Percentiles rank a stretch among this genome's conserved stretches.
Evolutionary conservation across 495 filamentous ascomycete genomes (phyloP).

Genomic region (Neohortaea acidophila): DNA sequence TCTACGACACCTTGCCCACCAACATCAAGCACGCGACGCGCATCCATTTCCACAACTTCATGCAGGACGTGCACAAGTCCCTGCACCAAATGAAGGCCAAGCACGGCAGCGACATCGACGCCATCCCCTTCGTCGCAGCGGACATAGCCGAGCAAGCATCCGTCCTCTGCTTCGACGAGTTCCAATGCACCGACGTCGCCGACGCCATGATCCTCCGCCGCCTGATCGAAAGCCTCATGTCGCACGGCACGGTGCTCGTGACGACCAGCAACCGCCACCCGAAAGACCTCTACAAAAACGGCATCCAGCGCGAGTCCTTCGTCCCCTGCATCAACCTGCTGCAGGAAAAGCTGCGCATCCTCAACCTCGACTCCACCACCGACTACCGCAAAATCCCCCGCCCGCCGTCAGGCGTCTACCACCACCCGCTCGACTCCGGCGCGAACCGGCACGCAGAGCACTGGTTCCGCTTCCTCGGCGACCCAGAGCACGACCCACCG

Average conservation of each 20-base stretch:
- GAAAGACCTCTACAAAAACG: conserved; percentile 92
- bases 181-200: conserved; percentile 96
- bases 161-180: conserved; percentile 95
- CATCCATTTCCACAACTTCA: conserved; percentile 98
- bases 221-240: conserved; percentile 81
- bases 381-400: conserved; percentile 96
- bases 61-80: conserved; percentile 93
- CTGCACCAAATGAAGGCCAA: conserved; percentile 79
- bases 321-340: conserved; percentile 90
- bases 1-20: conserved; percentile 79
- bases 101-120: conserved; percentile 82
- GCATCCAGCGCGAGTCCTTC: conserved; percentile 88
- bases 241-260: conserved; percentile 87
- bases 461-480: conserved; percentile 89
- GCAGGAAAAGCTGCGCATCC: conserved; percentile 63
- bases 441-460: conserved; percentile 70
- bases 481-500: conserved; percentile 62
- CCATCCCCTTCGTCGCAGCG: conserved; percentile 80
- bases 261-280: conserved; percentile 97
- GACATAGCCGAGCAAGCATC: conserved; percentile 73
- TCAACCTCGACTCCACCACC: conserved; percentile 87
- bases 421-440: conserved; percentile 65
- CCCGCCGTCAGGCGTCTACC: conserved; percentile 83
- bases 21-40: conserved; percentile 76
- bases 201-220: conserved; percentile 94